These are phyloP conservation scores for Aphanomyces astaci DNA, from an alignment of 352 stramenopile genomes.

Conservation along the genomic window DNA sequence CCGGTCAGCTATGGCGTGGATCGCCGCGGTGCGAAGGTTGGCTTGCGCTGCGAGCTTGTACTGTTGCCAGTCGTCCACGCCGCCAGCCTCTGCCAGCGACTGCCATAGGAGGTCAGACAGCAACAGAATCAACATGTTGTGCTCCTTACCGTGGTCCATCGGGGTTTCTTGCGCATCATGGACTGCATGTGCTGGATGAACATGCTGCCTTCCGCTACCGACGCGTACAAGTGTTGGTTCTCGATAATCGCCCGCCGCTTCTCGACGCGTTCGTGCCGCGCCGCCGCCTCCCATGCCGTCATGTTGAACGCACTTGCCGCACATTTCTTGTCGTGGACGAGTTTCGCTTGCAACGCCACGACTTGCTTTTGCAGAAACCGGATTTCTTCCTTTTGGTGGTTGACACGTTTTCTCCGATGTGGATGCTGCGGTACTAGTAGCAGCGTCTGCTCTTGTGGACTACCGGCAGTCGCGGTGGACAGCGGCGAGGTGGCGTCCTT, in stretches of 20 bases:
- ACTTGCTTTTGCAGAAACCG: background rate
- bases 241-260: background rate
- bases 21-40: background rate
- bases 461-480: no score
- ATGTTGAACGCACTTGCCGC: background rate
- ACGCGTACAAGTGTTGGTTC: background rate
- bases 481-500: no score
- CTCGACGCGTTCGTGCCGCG: background rate
- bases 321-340: background rate
- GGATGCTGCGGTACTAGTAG: background rate
- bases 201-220: background rate
- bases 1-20: conserved; percentile 1
- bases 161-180: conserved; percentile 13
- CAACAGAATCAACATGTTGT: background rate
- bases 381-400: background rate
- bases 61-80: background rate
- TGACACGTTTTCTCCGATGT: background rate
- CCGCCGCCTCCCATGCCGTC: background rate
- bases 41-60: background rate
- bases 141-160: background rate
- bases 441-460: no score
- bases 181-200: conserved; percentile 9
- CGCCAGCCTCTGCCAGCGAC: background rate
- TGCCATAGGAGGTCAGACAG: no score
- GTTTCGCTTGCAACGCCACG: background rate